Conservation (phyloP, 805 yeast genomes). For the Candida insectorum region DNA sequence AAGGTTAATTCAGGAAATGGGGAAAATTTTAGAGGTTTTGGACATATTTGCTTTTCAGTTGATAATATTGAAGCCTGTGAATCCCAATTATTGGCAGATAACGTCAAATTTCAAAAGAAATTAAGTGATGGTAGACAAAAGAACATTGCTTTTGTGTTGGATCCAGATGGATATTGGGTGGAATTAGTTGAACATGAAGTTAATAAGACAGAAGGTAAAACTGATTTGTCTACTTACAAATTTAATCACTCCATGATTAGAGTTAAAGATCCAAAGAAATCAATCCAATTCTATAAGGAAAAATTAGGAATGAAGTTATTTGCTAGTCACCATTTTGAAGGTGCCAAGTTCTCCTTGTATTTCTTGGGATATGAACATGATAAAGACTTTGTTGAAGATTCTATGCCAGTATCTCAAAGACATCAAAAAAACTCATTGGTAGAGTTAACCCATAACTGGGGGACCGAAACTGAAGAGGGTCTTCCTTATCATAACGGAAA, state of each 20-base stretch:
- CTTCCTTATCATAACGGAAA: slow-evolving; percentile 85
- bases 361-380: slow-evolving; percentile 72
- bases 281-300: slow-evolving; percentile 75
- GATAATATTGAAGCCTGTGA: slow-evolving; percentile 70
- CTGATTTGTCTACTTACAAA: slow-evolving; percentile 41
- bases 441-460: slow-evolving; percentile 95
- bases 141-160: slow-evolving; percentile 90
- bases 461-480: slow-evolving; percentile 76
- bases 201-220: slow-evolving; percentile 35
- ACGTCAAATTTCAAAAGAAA: slow-evolving; percentile 78
- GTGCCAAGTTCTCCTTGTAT: slow-evolving; percentile 80
- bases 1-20: slow-evolving; percentile 76
- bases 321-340: slow-evolving; percentile 52
- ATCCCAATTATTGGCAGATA: slow-evolving; percentile 50
- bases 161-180: slow-evolving; percentile 97
- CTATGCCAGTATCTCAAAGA: slow-evolving; percentile 14
- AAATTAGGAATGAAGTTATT: slow-evolving; percentile 78
- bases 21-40: slow-evolving; percentile 86
- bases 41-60: slow-evolving; percentile 88
- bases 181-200: slow-evolving; percentile 69
- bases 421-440: slow-evolving; percentile 61
- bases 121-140: slow-evolving; percentile 88
- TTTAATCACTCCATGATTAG: slow-evolving; percentile 93
- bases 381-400: slow-evolving; percentile 40
- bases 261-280: slow-evolving; percentile 75